Evolutionary conservation across 768 basidiomycete species (phyloP).

Genomic region (Phanerochaete sordida): DNA sequence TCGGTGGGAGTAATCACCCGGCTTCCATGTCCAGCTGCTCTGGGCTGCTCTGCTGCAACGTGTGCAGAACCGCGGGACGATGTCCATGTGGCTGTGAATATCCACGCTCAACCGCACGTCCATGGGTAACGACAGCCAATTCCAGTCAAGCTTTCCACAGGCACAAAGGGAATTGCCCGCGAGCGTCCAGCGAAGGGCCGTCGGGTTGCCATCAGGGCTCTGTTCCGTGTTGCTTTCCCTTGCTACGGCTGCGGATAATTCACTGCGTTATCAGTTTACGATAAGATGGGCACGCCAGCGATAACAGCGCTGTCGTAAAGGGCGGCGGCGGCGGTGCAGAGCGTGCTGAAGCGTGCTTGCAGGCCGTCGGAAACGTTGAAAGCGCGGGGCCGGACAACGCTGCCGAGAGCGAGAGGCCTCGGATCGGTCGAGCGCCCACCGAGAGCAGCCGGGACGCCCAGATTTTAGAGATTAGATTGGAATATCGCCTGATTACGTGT

Average conservation of each 20-base stretch:
- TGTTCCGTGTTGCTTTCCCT: not conserved
- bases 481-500: conserved; percentile 1
- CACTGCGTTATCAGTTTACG: not conserved
- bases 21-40: not conserved
- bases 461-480: conserved; percentile 1
- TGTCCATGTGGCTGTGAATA: no score
- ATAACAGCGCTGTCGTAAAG: no score
- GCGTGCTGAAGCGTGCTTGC: not conserved
- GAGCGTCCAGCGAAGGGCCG: not conserved
- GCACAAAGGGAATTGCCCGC: not conserved
- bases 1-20: not conserved
- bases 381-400: not conserved
- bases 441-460: not conserved
- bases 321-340: no score
- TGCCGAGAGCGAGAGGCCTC: not conserved
- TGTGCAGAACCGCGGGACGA: not conserved
- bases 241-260: not conserved
- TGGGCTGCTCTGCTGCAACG: not conserved
- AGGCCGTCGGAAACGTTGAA: not conserved
- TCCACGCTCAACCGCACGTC: no score
- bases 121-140: not conserved
- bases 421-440: not conserved
- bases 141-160: not conserved
- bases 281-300: not conserved
- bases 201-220: not conserved